phyloP scores from a whole-genome alignment of 2,329 filamentous ascomycete species.

The Leptographium flavum region DNA sequence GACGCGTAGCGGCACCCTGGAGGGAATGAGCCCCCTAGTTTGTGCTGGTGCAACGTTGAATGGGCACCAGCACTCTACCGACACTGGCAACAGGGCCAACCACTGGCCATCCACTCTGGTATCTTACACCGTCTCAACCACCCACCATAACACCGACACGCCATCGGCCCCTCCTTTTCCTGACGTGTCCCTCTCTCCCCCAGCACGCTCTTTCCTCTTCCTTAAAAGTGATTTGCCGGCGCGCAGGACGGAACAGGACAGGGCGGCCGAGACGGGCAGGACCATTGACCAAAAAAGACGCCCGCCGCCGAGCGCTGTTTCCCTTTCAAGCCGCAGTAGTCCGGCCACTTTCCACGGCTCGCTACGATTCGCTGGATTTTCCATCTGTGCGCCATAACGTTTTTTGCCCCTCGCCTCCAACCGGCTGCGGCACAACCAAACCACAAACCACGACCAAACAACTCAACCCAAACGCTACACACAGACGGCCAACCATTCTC shows the following conservation, averaged over 20 bases:
- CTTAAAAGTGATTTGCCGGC: background rate
- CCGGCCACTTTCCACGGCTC: background rate
- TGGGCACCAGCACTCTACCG: too few relatives aligned
- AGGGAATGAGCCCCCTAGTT: too few relatives aligned
- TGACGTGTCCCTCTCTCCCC: background rate
- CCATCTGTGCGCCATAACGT: too few relatives aligned
- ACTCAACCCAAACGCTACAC: too few relatives aligned
- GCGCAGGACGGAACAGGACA: background rate
- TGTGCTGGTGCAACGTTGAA: too few relatives aligned
- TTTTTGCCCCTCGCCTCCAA: background rate
- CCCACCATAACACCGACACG: background rate
- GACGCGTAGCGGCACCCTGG: too few relatives aligned
- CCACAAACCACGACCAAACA: too few relatives aligned
- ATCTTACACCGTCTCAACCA: background rate
- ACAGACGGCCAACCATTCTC: too few relatives aligned
- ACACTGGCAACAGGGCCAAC: too few relatives aligned
- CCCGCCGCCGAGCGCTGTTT: background rate
- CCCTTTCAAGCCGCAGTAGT: background rate
- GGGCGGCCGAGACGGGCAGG: background rate
- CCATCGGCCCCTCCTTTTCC: constrained; percentile 1
- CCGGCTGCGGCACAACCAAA: background rate
- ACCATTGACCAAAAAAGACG: background rate
- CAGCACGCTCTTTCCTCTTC: background rate
- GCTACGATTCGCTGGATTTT: too few relatives aligned
- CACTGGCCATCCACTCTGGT: background rate